Evolutionary conservation across 805 yeast genomes (phyloP).

Genomic region (Ogataea wickerhamii): DNA sequence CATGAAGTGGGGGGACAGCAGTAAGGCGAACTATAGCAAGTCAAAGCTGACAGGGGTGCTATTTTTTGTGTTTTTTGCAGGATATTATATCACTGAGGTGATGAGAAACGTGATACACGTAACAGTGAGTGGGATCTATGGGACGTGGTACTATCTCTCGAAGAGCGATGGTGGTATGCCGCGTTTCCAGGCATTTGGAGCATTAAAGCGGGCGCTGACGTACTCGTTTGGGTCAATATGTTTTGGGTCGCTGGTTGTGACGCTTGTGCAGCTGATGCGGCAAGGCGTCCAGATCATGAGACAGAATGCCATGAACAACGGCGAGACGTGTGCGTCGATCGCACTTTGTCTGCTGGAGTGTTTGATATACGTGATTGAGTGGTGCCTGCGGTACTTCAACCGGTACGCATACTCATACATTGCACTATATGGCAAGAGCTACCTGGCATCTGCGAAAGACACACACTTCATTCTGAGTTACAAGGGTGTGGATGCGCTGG

Average conservation of each 20-base stretch:
- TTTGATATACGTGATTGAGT: slow-evolving; percentile 22
- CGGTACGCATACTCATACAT: slow-evolving; percentile 85
- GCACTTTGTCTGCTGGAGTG: slow-evolving; percentile 19
- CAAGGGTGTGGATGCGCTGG: slow-evolving; percentile 81
- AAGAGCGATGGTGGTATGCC: slow-evolving; percentile 55
- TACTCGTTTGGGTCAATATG: slow-evolving; percentile 88
- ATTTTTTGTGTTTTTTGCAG: slow-evolving; percentile 80
- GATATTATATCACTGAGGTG: slow-evolving; percentile 80
- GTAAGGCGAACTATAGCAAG: slow-evolving; percentile 13
- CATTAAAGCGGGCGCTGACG: slow-evolving; percentile 72
- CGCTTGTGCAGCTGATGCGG: slow-evolving; percentile 65
- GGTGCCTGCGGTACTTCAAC: slow-evolving; percentile 66
- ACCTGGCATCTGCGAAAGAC: slow-evolving; percentile 70
- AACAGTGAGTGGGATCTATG: slow-evolving; percentile 80
- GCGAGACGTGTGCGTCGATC: slow-evolving; percentile 18
- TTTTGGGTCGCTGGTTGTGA: slow-evolving; percentile 71
- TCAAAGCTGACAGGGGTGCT: slow-evolving; percentile 38
- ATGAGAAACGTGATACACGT: slow-evolving; percentile 76
- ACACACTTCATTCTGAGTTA: slow-evolving; percentile 71
- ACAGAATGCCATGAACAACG: slow-evolving; percentile 28
- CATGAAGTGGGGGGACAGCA: slow-evolving; percentile 55
- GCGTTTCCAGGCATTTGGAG: slow-evolving; percentile 71
- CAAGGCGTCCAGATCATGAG: slow-evolving; percentile 51
- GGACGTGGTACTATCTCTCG: slow-evolving; percentile 88
- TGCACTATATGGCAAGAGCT: slow-evolving; percentile 83